phyloP scores from a whole-genome alignment of 2,329 filamentous ascomycete genomes.

The Alternaria gansuensis region DNA sequence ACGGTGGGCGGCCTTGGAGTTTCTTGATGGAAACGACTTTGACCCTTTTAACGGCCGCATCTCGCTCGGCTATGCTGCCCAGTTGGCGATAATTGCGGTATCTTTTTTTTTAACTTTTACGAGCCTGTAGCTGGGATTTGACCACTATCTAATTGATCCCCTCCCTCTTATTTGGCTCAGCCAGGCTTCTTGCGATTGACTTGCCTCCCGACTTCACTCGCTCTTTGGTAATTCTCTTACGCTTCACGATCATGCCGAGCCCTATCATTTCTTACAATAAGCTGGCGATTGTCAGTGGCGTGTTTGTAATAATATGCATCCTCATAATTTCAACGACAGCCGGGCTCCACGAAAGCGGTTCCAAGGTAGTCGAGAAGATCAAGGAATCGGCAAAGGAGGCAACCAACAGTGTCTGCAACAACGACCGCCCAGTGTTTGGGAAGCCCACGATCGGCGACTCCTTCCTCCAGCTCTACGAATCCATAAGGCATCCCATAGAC shows the following conservation, averaged over 20 bases:
- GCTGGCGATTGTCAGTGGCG: slow-evolving; percentile 2
- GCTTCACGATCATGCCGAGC: slow-evolving; percentile 6
- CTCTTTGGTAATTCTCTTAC: background rate
- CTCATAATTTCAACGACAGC: slow-evolving; percentile 23
- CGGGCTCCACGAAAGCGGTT: slow-evolving; percentile 18
- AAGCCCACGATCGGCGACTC: slow-evolving; percentile 19
- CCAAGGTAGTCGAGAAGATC: slow-evolving; percentile 20
- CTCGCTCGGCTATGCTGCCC: background rate
- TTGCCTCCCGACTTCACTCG: background rate
- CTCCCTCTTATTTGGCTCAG: background rate
- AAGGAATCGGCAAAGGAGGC: slow-evolving; percentile 27
- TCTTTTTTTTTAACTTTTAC: background rate
- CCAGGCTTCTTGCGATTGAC: background rate
- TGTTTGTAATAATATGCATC: slow-evolving; percentile 21
- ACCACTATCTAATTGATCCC: background rate
- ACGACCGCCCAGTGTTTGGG: slow-evolving; percentile 14
- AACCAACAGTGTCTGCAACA: slow-evolving; percentile 24
- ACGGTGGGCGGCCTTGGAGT: background rate
- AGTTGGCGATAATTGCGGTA: background rate
- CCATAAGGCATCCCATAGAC: slow-evolving; percentile 24
- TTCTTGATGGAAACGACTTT: background rate
- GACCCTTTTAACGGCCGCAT: background rate
- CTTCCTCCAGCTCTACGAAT: slow-evolving; percentile 22
- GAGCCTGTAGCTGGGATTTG: background rate
- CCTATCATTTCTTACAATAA: slow-evolving; percentile 9